phyloP scores from a whole-genome alignment of 768 basidiomycete genomes.

The Tulasnella sp. region DNA sequence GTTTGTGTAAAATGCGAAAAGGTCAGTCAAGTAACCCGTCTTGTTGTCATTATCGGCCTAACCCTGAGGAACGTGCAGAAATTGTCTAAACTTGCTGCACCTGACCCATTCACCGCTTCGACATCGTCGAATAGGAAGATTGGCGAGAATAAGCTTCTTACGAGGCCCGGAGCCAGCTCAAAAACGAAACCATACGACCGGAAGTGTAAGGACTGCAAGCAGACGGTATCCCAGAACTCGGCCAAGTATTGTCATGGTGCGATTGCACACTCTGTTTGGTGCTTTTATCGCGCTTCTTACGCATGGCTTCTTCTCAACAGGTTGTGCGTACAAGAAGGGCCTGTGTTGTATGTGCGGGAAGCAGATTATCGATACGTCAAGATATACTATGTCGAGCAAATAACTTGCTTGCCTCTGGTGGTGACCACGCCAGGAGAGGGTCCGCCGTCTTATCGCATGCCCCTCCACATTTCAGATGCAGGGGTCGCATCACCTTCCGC shows the following conservation, averaged over 20 bases:
- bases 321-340: conserved; percentile 81
- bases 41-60: no score
- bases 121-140: conserved; percentile 63
- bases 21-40: no score
- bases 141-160: conserved; percentile 73
- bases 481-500: no score
- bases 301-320: conserved; percentile 29
- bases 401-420: no score
- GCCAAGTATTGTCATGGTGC: conserved; percentile 83
- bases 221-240: conserved; percentile 68
- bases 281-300: conserved; percentile 11
- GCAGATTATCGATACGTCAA: conserved; percentile 65
- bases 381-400: conserved; percentile 78
- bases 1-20: no score
- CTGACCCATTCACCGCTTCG: conserved; percentile 71
- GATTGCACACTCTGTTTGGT: background rate
- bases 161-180: conserved; percentile 43
- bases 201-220: conserved; percentile 82
- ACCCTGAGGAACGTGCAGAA: no score
- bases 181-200: conserved; percentile 78
- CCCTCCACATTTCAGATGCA: no score
- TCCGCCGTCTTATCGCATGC: no score
- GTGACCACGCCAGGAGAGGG: no score
- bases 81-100: conserved; percentile 81
- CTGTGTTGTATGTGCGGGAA: conserved; percentile 82